These are phyloP conservation scores for Chlamydomonas reinhardtii DNA, from an alignment of 163 green algal species.

Conservation along the genomic window DNA sequence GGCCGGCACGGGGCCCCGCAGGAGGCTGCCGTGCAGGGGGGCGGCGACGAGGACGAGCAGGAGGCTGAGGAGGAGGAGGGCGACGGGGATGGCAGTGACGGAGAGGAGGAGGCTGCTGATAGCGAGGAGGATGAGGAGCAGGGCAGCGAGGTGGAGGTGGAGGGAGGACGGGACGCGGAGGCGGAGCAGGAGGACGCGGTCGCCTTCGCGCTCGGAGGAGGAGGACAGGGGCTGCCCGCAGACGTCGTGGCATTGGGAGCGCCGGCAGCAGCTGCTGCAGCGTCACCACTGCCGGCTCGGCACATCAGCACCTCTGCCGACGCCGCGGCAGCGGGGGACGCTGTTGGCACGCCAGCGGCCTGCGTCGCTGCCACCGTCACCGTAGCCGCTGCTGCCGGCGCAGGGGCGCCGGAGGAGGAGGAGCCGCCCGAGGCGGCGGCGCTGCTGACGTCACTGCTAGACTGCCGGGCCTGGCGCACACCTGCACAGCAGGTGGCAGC, in stretches of 20 bases:
- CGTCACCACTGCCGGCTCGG: too few relatives aligned
- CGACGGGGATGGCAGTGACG: neutral
- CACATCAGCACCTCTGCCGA: too few relatives aligned
- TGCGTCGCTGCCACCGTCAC: too few relatives aligned
- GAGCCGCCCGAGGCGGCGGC: neutral
- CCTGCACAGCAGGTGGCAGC: conserved; percentile 2
- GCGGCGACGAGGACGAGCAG: neutral
- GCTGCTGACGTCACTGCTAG: conserved; percentile 36
- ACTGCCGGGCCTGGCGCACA: conserved; percentile 1
- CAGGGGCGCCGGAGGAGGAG: neutral
- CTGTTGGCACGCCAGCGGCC: too few relatives aligned
- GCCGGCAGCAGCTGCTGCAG: too few relatives aligned
- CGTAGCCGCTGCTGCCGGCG: neutral
- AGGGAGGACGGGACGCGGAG: neutral
- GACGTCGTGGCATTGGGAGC: too few relatives aligned
- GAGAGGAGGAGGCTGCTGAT: neutral
- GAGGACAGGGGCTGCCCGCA: neutral
- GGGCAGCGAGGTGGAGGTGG: neutral
- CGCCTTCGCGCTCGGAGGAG: neutral
- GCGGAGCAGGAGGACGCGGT: neutral
- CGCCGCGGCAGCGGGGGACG: too few relatives aligned
- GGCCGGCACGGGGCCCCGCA: neutral
- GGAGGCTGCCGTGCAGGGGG: neutral
- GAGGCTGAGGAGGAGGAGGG: neutral
- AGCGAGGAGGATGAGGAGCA: too few relatives aligned